phyloP scores from a whole-genome alignment of 345 rosid genomes.

The Eucalyptus camaldulensis region DNA sequence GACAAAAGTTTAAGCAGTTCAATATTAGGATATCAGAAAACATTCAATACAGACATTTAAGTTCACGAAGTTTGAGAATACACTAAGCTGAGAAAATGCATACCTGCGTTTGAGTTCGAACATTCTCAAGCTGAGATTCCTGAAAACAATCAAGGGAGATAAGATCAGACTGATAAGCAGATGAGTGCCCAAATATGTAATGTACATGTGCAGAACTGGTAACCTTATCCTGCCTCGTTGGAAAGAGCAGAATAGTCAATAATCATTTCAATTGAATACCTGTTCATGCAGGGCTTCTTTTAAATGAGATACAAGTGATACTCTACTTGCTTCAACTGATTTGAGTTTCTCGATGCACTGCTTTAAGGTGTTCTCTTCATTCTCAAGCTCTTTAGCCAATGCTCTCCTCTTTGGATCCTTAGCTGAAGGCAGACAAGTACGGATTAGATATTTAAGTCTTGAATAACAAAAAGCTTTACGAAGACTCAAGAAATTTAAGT shows the following conservation, averaged over 20 bases:
- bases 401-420: background rate
- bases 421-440: conserved; percentile 17
- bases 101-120: conserved; percentile 86
- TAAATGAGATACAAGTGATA: too few relatives aligned
- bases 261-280: too few relatives aligned
- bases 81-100: background rate
- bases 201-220: too few relatives aligned
- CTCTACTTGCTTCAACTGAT: too few relatives aligned
- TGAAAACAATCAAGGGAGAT: conserved; percentile 2
- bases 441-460: background rate
- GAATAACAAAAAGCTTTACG: rapidly evolving
- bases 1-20: background rate
- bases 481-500: rapidly evolving
- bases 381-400: too few relatives aligned
- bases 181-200: too few relatives aligned
- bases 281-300: too few relatives aligned
- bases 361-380: too few relatives aligned
- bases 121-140: conserved; percentile 84
- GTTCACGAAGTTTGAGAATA: too few relatives aligned
- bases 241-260: too few relatives aligned
- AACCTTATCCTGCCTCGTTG: too few relatives aligned
- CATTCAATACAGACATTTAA: rapidly evolving
- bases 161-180: rapidly evolving
- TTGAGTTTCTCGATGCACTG: too few relatives aligned
- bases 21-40: background rate